Conservation (phyloP, 768 basidiomycete genomes). For the Coprinellus micaceus region DNA sequence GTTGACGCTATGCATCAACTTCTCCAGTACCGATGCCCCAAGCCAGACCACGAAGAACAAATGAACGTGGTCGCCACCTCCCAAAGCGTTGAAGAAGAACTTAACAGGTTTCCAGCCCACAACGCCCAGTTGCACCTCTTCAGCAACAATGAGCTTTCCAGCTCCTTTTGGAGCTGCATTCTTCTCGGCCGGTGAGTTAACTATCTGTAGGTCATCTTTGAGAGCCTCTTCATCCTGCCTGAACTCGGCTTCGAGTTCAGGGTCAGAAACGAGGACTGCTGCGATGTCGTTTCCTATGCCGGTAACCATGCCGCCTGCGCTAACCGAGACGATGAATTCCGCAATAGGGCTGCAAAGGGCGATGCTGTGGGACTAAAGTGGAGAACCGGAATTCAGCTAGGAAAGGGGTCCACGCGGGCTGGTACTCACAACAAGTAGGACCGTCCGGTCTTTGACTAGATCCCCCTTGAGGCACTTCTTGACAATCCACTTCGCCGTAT, state of each 20-base stretch:
- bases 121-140: constrained; percentile 57
- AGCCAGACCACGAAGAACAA: constrained; percentile 28
- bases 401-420: no score
- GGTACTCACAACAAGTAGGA: constrained; percentile 70
- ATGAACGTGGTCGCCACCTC: constrained; percentile 29
- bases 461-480: constrained; percentile 77
- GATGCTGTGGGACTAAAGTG: constrained; percentile 47
- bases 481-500: constrained; percentile 70
- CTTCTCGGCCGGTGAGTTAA: constrained; percentile 24
- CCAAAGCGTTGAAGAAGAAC: constrained; percentile 32
- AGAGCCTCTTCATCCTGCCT: constrained; percentile 16
- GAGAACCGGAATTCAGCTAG: no score
- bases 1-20: constrained; percentile 24
- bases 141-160: constrained; percentile 56
- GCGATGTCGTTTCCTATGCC: constrained; percentile 46
- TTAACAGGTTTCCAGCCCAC: constrained; percentile 47
- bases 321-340: constrained; percentile 53
- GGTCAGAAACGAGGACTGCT: constrained; percentile 41
- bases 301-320: constrained; percentile 48
- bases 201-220: not conserved
- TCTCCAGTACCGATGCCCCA: constrained; percentile 19
- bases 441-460: constrained; percentile 74
- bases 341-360: constrained; percentile 52
- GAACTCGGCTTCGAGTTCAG: constrained; percentile 24
- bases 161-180: constrained; percentile 13